Conservation (phyloP, 1,284 basidiomycete genomes). For the Malassezia slooffiae region DNA sequence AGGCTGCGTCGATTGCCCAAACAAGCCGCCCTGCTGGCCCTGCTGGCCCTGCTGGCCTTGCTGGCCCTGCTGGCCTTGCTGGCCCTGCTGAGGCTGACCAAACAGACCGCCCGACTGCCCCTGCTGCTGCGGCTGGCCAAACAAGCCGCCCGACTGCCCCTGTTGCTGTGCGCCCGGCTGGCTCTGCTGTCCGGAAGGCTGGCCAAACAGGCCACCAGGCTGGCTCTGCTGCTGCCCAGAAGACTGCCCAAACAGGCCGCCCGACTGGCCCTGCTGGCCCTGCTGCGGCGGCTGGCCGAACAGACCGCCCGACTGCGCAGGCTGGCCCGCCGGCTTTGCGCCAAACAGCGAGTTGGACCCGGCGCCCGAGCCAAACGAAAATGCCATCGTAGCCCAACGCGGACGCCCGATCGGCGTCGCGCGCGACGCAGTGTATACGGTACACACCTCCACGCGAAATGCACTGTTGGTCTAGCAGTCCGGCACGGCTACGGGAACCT, state of each 20-base stretch:
- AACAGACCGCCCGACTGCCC: constrained; percentile 2
- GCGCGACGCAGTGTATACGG: neutral
- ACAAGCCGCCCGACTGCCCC: neutral
- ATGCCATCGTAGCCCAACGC: constrained; percentile 22
- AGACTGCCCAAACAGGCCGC: constrained; percentile 12
- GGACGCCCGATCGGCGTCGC: neutral
- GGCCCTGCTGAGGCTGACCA: neutral
- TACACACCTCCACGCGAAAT: neutral
- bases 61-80: neutral
- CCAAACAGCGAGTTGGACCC: neutral
- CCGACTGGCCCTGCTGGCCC: constrained; percentile 12
- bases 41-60: constrained; percentile 1
- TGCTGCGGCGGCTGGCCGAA: constrained; percentile 5
- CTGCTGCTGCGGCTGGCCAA: constrained; percentile 3
- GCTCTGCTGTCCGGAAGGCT: neutral
- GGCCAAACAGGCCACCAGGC: constrained; percentile 4
- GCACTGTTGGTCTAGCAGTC: constrained; percentile 27
- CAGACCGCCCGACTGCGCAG: constrained; percentile 11
- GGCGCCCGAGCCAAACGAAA: constrained; percentile 26
- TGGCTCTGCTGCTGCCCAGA: constrained; percentile 7
- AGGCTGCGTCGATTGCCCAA: neutral
- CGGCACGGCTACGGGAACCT: constrained; percentile 38
- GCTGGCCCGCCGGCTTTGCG: constrained; percentile 1
- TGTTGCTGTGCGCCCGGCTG: neutral
- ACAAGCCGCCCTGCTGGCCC: neutral